These are phyloP conservation scores for Cicer arietinum DNA, from an alignment of 306 rosid genomes.

Conservation along the genomic window DNA sequence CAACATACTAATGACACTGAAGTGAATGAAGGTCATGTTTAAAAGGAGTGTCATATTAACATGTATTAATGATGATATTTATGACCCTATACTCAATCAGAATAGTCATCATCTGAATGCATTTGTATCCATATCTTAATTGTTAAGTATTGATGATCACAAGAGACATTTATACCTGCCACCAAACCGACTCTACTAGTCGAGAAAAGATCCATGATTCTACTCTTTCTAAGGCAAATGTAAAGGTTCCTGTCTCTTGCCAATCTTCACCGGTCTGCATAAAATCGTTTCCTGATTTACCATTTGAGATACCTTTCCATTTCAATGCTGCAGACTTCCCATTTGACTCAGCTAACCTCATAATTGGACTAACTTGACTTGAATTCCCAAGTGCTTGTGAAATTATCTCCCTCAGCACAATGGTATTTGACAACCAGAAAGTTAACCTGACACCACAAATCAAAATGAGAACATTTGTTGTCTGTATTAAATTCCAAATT, in stretches of 20 bases:
- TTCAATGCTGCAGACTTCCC: slow-evolving; percentile 55
- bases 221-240: slow-evolving; percentile 73
- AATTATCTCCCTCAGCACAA: slow-evolving; percentile 82
- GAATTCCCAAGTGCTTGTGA: slow-evolving; percentile 78
- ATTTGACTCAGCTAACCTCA: slow-evolving; percentile 57
- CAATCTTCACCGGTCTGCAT: slow-evolving; percentile 68
- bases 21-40: slow-evolving; percentile 9
- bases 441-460: slow-evolving; percentile 66
- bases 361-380: slow-evolving; percentile 54
- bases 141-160: slow-evolving; percentile 21
- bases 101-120: slow-evolving; percentile 13
- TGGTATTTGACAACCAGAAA: slow-evolving; percentile 87
- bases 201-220: slow-evolving; percentile 99
- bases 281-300: slow-evolving; percentile 60
- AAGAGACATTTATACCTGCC: slow-evolving; percentile 76
- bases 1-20: neutral
- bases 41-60: neutral
- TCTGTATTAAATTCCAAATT: neutral
- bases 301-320: slow-evolving; percentile 62
- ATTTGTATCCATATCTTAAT: slow-evolving; percentile 17
- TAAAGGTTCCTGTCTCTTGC: slow-evolving; percentile 94
- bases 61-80: neutral
- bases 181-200: slow-evolving; percentile 97
- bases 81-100: neutral
- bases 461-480: slow-evolving; percentile 38